Evolutionary conservation across 2,329 filamentous ascomycete species (phyloP).

Genomic region (Rutstroemia sp.): DNA sequence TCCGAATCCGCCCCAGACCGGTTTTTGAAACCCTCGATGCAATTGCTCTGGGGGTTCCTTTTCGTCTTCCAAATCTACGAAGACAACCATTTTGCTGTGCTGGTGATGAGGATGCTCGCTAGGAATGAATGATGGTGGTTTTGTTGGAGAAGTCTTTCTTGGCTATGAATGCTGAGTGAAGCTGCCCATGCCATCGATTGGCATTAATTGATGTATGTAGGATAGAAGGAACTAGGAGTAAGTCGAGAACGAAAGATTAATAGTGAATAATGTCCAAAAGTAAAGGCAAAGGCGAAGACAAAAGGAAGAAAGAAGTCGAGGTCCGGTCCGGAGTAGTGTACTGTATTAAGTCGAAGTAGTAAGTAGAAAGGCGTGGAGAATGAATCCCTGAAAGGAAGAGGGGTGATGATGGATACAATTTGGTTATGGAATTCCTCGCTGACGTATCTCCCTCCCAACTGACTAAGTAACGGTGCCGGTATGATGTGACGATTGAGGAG

Average conservation of each 20-base stretch:
- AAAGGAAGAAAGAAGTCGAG: too few species aligned
- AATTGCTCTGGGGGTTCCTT: conserved; percentile 23
- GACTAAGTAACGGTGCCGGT: background rate
- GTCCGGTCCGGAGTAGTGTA: too few species aligned
- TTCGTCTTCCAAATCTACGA: conserved; percentile 29
- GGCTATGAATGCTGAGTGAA: too few species aligned
- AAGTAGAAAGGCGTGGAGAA: background rate
- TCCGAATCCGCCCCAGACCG: conserved; percentile 6
- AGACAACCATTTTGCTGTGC: conserved; percentile 26
- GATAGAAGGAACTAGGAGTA: conserved; percentile 17
- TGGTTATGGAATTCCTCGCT: background rate
- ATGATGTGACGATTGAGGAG: background rate
- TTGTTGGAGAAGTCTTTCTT: too few species aligned
- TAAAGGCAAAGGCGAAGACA: too few species aligned
- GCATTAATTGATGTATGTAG: conserved; percentile 12
- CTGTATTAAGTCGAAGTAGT: background rate
- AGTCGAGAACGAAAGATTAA: background rate
- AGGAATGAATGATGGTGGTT: background rate
- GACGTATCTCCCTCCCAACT: too few species aligned
- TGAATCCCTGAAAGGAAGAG: background rate
- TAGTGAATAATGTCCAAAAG: too few species aligned
- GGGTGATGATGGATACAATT: background rate
- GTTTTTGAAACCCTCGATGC: conserved; percentile 11
- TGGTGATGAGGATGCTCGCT: background rate
- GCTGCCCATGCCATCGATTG: background rate